Evolutionary conservation across 805 yeast species (phyloP).

Genomic region (Saccharomyces paradoxus): DNA sequence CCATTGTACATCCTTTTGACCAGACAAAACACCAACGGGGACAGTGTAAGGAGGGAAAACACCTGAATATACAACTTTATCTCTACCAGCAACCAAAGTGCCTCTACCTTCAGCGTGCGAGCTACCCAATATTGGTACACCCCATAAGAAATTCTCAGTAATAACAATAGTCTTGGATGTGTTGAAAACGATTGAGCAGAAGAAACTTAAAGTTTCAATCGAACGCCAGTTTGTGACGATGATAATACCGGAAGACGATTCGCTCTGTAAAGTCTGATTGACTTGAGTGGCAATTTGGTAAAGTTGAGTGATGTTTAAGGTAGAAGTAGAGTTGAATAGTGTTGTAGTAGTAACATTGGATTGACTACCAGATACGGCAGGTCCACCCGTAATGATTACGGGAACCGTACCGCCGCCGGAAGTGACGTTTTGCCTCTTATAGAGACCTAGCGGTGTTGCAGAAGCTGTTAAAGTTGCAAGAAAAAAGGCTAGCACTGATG

Average conservation of each 20-base stretch:
- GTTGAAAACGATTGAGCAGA: constrained; percentile 15
- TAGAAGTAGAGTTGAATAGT: constrained; percentile 16
- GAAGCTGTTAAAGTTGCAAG: not conserved
- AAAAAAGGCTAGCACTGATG: not conserved
- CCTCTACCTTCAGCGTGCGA: constrained; percentile 18
- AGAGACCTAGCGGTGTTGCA: not conserved
- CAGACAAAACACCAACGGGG: constrained; percentile 23
- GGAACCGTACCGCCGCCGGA: constrained; percentile 19
- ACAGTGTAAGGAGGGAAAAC: constrained; percentile 17
- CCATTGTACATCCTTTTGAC: constrained; percentile 13
- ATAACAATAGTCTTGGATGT: constrained; percentile 20
- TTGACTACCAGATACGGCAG: not conserved
- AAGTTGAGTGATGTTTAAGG: constrained; percentile 21
- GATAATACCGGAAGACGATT: constrained; percentile 17
- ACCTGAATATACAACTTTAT: constrained; percentile 24
- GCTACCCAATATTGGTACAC: constrained; percentile 16
- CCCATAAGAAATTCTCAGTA: constrained; percentile 12
- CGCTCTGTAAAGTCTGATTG: constrained; percentile 10
- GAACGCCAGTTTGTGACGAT: constrained; percentile 18
- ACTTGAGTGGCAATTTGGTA: constrained; percentile 10
- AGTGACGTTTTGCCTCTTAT: constrained; percentile 11
- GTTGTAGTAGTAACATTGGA: constrained; percentile 7
- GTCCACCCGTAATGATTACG: constrained; percentile 6
- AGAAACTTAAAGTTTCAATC: constrained; percentile 23
- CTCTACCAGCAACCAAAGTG: constrained; percentile 16